Percentiles rank a stretch among this genome's conserved stretches.
Conservation (phyloP, 2,329 filamentous ascomycete genomes). For the Helicocarpus griseus region DNA sequence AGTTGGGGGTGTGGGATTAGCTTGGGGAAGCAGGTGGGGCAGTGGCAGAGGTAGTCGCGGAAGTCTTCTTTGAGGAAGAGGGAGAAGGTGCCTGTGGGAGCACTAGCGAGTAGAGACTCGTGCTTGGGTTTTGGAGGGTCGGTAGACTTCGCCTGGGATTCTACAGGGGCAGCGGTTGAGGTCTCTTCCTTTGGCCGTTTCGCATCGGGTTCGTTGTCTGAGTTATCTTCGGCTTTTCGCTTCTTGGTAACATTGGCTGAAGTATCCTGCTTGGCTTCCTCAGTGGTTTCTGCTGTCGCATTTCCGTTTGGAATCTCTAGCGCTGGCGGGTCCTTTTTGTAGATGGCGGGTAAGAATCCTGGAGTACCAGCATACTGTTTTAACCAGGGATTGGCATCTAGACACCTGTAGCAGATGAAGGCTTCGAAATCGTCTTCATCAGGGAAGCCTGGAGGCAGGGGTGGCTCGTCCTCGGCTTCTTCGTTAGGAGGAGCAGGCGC, state of each 20-base stretch:
- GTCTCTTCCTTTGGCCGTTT: slow-evolving; percentile 42
- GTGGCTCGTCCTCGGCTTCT: slow-evolving; percentile 46
- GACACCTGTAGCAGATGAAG: slow-evolving; percentile 89
- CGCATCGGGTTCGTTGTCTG: slow-evolving; percentile 33
- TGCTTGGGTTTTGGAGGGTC: slow-evolving; percentile 52
- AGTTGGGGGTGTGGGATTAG: slow-evolving; percentile 67
- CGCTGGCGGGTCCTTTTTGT: slow-evolving; percentile 29
- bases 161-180: slow-evolving; percentile 41
- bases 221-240: slow-evolving; percentile 52
- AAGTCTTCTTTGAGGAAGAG: slow-evolving; percentile 75
- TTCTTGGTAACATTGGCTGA: slow-evolving; percentile 43
- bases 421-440: slow-evolving; percentile 80
- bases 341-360: slow-evolving; percentile 71
- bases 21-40: slow-evolving; percentile 65
- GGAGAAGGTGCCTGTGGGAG: slow-evolving; percentile 56
- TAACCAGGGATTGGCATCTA: slow-evolving; percentile 82
- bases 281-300: neutral
- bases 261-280: slow-evolving; percentile 10
- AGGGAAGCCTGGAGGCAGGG: slow-evolving; percentile 77
- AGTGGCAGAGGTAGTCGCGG: slow-evolving; percentile 73
- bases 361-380: slow-evolving; percentile 71
- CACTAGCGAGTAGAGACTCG: slow-evolving; percentile 43
- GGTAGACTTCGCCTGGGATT: slow-evolving; percentile 49
- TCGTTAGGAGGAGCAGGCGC: slow-evolving; percentile 17
- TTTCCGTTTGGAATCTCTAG: neutral